Percentiles rank a stretch among this genome's conserved stretches.
phyloP scores from a whole-genome alignment of 192 early-diverging fungal genomes.

The Chytriomyces sp. region DNA sequence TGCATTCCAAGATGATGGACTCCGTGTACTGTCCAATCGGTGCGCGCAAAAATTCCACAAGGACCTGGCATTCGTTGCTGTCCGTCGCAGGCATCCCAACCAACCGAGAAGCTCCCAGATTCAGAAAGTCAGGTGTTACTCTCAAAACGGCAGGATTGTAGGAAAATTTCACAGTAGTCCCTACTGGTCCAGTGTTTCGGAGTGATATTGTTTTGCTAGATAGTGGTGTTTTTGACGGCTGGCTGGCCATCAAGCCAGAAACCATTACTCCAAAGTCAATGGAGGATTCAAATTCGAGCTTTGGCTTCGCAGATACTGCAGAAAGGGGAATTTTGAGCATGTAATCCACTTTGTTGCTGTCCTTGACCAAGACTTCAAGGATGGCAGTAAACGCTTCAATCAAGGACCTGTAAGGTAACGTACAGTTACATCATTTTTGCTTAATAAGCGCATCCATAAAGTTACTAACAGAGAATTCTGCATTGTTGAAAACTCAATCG shows the following conservation, averaged over 20 bases:
- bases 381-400: constrained; percentile 1
- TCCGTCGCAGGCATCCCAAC: background rate
- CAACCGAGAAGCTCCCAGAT: background rate
- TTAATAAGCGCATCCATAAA: too few species aligned
- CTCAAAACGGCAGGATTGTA: constrained; percentile 10
- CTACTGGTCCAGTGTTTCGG: background rate
- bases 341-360: constrained; percentile 8
- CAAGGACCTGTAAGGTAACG: too few species aligned
- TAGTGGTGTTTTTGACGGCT: background rate
- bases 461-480: too few species aligned
- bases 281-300: constrained; percentile 23
- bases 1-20: constrained; percentile 8
- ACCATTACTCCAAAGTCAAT: constrained; percentile 50
- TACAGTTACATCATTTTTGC: too few species aligned
- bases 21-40: constrained; percentile 28
- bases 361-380: constrained; percentile 29
- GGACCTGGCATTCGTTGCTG: constrained; percentile 7
- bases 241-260: background rate
- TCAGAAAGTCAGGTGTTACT: background rate
- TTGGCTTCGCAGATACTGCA: constrained; percentile 35
- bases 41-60: constrained; percentile 36
- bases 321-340: constrained; percentile 34
- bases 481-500: constrained; percentile 12
- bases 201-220: background rate
- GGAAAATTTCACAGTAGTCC: background rate